A percentile compares a stretch with the other conserved stretches of the same genome.
Evolutionary conservation across 2,329 filamentous ascomycete species (phyloP).

Genomic region (Arthrobotrys entomopaga): DNA sequence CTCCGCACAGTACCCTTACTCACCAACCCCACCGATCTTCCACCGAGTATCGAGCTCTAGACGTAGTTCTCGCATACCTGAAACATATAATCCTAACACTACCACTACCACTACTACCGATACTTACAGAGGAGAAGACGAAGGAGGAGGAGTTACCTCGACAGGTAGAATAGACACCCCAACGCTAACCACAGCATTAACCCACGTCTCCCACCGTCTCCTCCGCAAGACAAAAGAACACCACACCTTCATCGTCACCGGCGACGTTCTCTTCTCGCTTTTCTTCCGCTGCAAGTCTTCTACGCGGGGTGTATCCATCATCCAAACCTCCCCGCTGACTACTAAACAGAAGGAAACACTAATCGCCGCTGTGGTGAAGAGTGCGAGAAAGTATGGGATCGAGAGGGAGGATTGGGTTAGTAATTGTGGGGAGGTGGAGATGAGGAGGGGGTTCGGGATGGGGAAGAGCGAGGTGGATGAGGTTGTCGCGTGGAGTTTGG

Average conservation of each 20-base stretch:
- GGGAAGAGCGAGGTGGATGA: conserved; percentile 60
- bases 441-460: conserved; percentile 14
- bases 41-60: conserved; percentile 16
- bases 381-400: conserved; percentile 37
- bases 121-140: neutral
- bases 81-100: neutral
- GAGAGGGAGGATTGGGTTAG: conserved; percentile 46
- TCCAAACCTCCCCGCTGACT: conserved; percentile 34
- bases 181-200: conserved; percentile 39
- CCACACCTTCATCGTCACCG: conserved; percentile 52
- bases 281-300: conserved; percentile 31
- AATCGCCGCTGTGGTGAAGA: conserved; percentile 23
- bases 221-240: conserved; percentile 50
- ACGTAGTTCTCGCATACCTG: neutral
- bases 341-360: conserved; percentile 32
- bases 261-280: conserved; percentile 36
- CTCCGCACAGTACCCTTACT: conserved; percentile 20
- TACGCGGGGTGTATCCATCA: conserved; percentile 21
- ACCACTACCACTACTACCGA: neutral
- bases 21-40: conserved; percentile 19
- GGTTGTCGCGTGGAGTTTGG: conserved; percentile 69
- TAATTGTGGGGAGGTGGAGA: conserved; percentile 38
- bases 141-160: neutral
- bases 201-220: conserved; percentile 39
- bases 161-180: conserved; percentile 48